Evolutionary conservation across 2,329 filamentous ascomycete species (phyloP), one percentile per base, ranked within the genome.

Genomic region (Fusarium keratoplasticum): DNA sequence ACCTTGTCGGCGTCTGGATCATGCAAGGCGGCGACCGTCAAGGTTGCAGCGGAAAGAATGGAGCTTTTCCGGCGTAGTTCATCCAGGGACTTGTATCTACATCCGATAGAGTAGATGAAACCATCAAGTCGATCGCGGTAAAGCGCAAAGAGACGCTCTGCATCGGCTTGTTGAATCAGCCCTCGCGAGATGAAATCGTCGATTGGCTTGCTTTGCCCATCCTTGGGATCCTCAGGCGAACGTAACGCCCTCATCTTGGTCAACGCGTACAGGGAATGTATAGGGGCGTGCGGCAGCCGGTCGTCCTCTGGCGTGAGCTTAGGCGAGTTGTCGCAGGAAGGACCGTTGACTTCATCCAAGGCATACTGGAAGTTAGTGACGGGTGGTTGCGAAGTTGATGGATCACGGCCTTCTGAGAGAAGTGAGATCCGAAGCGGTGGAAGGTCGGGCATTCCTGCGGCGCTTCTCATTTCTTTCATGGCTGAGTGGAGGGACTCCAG

Each of bases 11-110:
- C 86, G 27, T 85, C 84, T 2, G 87, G 85, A 27, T 90, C 88
- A 72, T 91, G 89, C 3, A 91, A 82, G 0, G 89, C 88, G 4
- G 88, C 87, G 1, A 91, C 89, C 0, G 89, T 89, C 7, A 90
- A 83, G 25, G 89, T 88, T 0, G 87, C 87, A 0, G 86, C 88
- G 0, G 89, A 87, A 13, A 91, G 82, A 2, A 90, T 82, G 0
- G 88, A 85, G 3, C 89, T 91, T 18, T 85, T 85, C 20, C 87
- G 86, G 18, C 90, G 86, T 11, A 91, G 82, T 8, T 85, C 86
- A 1, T 84, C 84, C 5, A 89, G 78, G 22, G 85, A 84, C 22
- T 82, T 79, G 71, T 88, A 87, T 20, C 85, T 83, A 20, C 85
- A 80, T 20, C 87, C 85, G 27, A 87, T 87, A 4, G 84, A 84